Evolutionary conservation across 2,329 filamentous ascomycete species (phyloP).

Genomic region (Chrysoporthe deuterocubensis): DNA sequence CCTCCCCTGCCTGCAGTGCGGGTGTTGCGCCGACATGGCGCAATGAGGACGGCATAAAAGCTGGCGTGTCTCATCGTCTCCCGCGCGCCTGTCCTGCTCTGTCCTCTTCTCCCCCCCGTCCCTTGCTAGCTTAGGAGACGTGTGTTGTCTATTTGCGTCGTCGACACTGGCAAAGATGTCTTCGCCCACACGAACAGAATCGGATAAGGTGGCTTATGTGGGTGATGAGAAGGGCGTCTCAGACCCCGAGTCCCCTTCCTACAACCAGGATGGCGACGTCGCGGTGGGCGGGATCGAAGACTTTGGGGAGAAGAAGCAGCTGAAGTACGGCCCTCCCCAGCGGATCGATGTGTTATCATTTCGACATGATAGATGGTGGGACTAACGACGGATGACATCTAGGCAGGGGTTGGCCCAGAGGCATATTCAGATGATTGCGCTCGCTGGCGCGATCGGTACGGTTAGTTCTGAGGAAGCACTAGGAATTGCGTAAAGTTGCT

Average conservation of each 20-base stretch:
- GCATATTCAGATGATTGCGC: conserved; percentile 23
- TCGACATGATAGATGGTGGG: background rate
- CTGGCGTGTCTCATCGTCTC: background rate
- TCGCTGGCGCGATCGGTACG: conserved; percentile 23
- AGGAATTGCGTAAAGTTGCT: background rate
- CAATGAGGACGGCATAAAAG: conserved; percentile 5
- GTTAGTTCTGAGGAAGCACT: background rate
- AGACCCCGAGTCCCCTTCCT: conserved; percentile 1
- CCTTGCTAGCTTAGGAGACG: background rate
- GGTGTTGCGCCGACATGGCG: background rate
- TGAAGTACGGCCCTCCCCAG: background rate
- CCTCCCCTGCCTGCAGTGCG: background rate
- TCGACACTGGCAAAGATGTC: conserved; percentile 11
- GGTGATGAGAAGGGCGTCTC: conserved; percentile 15
- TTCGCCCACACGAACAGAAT: conserved; percentile 1
- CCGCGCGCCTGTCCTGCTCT: too few species aligned
- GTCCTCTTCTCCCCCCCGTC: background rate
- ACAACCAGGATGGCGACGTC: conserved; percentile 12
- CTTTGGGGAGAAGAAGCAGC: conserved; percentile 14
- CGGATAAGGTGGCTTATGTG: conserved; percentile 9
- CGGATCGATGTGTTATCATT: background rate
- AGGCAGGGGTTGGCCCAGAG: conserved; percentile 17
- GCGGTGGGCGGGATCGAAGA: conserved; percentile 8
- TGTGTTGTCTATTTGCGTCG: background rate
- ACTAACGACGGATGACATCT: background rate